Evolutionary conservation across 2,329 filamentous ascomycete genomes (phyloP).

Genomic region (Ceratocystis albifundus): DNA sequence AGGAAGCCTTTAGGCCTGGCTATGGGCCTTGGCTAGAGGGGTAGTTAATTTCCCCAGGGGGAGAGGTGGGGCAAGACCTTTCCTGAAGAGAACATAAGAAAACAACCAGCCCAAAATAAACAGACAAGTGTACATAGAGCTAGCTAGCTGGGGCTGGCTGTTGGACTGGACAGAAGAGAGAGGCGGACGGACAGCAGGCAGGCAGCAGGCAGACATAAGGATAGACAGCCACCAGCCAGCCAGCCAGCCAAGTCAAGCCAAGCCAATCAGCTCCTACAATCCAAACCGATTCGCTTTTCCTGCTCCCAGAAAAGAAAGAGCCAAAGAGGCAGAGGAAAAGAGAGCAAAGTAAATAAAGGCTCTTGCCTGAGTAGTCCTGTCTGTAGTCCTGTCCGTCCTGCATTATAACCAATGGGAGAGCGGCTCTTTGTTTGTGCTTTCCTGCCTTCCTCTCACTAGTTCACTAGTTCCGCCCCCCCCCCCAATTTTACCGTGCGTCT

Average conservation of each 20-base stretch:
- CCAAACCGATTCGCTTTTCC: too few relatives aligned
- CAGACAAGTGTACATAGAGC: not conserved
- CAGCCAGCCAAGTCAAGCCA: too few relatives aligned
- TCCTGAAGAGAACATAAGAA: conserved; percentile 7
- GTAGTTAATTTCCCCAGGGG: not conserved
- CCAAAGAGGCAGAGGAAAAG: not conserved
- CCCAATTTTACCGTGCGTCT: not conserved
- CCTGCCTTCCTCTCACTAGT: not conserved
- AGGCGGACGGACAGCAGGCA: too few relatives aligned
- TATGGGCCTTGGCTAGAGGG: not conserved
- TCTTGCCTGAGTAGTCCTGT: not conserved
- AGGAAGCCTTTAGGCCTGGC: not conserved
- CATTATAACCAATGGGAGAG: not conserved
- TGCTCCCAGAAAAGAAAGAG: not conserved
- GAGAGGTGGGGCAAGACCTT: not conserved
- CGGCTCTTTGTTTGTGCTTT: not conserved
- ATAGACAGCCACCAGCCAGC: too few relatives aligned
- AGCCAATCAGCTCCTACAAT: not conserved
- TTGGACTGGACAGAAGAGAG: too few relatives aligned
- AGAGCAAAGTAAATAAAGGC: not conserved
- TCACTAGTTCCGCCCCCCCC: not conserved
- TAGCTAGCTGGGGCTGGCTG: too few relatives aligned
- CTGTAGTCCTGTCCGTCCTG: too few relatives aligned
- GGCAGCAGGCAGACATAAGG: too few relatives aligned
- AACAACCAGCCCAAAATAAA: conserved; percentile 3